phyloP scores from a whole-genome alignment of 208 protist genomes.

The Trypanosomatidae sp. region DNA sequence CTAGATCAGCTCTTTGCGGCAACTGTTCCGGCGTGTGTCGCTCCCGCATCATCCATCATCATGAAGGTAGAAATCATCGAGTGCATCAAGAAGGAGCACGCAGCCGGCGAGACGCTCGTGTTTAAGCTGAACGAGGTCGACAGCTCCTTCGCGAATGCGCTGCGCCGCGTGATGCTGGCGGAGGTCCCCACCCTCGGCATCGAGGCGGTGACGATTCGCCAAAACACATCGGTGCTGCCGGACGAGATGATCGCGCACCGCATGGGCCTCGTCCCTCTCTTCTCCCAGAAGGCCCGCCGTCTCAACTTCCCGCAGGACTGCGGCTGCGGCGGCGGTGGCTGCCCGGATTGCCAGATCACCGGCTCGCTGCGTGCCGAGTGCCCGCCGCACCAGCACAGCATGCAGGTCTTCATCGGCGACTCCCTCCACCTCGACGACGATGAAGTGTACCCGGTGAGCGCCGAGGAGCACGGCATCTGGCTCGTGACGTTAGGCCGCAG shows the following conservation, averaged over 20 bases:
- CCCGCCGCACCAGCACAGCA: conserved; percentile 66
- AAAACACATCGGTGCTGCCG: conserved; percentile 96
- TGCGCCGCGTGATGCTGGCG: conserved; percentile 98
- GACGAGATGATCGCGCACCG: conserved; percentile 99
- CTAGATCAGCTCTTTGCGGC: too few species aligned
- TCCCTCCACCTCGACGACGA: conserved; percentile 74
- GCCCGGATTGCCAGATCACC: conserved; percentile 85
- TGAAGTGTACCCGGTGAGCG: conserved; percentile 79
- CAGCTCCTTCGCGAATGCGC: conserved; percentile 95
- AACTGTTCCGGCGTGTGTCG: too few species aligned
- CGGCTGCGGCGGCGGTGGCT: conserved; percentile 75
- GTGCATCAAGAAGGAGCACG: conserved; percentile 71
- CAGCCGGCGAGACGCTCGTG: conserved; percentile 85
- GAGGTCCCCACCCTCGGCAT: conserved; percentile 98
- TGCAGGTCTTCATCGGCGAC: conserved; percentile 82
- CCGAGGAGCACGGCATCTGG: conserved; percentile 84
- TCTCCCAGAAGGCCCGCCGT: conserved; percentile 78
- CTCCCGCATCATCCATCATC: too few species aligned
- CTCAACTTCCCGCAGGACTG: conserved; percentile 89
- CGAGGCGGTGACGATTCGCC: conserved; percentile 95
- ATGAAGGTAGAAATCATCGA: conserved; percentile 87
- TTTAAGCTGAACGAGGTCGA: conserved; percentile 91
- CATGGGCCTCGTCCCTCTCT: conserved; percentile 98
- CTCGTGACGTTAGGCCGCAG: conserved; percentile 84
- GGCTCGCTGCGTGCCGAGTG: conserved; percentile 84